Percentiles rank a stretch among this genome's conserved stretches.
Evolutionary conservation across 148 eudicot genomes (phyloP).

Genomic region (Rhododendron ferrugineum): DNA sequence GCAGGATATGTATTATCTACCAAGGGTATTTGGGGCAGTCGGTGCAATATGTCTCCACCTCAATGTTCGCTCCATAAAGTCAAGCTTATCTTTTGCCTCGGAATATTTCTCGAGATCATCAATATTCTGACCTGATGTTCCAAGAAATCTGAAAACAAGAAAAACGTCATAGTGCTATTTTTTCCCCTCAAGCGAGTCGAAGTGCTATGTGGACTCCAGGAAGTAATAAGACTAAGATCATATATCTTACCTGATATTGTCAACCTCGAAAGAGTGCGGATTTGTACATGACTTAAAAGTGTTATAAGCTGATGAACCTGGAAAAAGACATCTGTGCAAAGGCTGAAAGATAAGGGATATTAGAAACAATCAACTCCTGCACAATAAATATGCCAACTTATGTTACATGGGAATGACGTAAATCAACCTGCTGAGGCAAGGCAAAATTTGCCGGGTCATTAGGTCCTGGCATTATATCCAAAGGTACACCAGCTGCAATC

Average conservation of each 20-base stretch:
- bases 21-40: slow-evolving; percentile 91
- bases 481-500: slow-evolving; percentile 79
- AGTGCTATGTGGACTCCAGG: not conserved
- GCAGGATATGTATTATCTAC: slow-evolving; percentile 25
- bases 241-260: slow-evolving; percentile 58
- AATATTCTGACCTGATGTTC: slow-evolving; percentile 95
- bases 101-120: slow-evolving; percentile 85
- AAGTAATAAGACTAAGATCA: not conserved
- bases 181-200: not conserved
- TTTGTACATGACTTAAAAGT: slow-evolving; percentile 86
- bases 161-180: not conserved
- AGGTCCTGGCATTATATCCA: slow-evolving; percentile 93
- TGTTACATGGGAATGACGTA: not conserved
- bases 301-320: slow-evolving; percentile 79
- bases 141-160: slow-evolving; percentile 65
- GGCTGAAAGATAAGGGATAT: slow-evolving; percentile 42
- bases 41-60: slow-evolving; percentile 98
- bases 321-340: slow-evolving; percentile 86
- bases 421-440: slow-evolving; percentile 85
- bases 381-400: not conserved
- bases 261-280: slow-evolving; percentile 84
- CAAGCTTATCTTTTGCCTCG: slow-evolving; percentile 65
- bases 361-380: slow-evolving; percentile 8
- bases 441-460: slow-evolving; percentile 87
- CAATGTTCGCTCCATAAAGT: slow-evolving; percentile 81